Conservation (phyloP, 495 filamentous ascomycete species). For the Halenospora varia region DNA sequence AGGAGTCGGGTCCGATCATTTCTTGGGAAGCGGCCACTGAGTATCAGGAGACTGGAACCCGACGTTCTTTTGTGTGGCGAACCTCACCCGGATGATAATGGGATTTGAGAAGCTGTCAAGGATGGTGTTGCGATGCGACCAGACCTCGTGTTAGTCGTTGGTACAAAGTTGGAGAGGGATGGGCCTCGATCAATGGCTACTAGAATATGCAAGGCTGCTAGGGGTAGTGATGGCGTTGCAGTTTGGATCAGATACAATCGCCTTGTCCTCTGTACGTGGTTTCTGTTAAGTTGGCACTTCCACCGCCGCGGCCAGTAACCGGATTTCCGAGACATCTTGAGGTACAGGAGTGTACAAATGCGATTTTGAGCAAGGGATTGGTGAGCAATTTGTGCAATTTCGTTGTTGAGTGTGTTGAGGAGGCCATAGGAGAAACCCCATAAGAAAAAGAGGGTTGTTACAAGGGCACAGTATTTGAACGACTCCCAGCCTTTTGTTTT, state of each 20-base stretch:
- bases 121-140: constrained; percentile 9
- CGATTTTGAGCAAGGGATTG: no score
- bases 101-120: constrained; percentile 16
- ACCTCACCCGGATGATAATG: constrained; percentile 13
- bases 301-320: no score
- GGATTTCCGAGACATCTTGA: no score
- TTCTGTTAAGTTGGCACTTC: no score
- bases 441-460: no score
- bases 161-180: constrained; percentile 11
- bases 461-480: no score
- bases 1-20: constrained; percentile 15
- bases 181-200: constrained; percentile 8
- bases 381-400: no score
- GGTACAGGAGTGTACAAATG: no score
- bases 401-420: no score
- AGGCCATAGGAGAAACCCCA: no score
- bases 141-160: constrained; percentile 11
- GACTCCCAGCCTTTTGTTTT: no score
- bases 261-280: no score
- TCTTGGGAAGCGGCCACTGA: constrained; percentile 10
- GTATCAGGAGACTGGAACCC: constrained; percentile 11
- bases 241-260: constrained; percentile 18
- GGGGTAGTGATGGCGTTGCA: constrained; percentile 5
- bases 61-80: constrained; percentile 17
- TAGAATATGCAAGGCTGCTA: constrained; percentile 2